Percentiles rank a stretch among this genome's conserved stretches.
Conservation (phyloP, 2,329 filamentous ascomycete genomes). For the Fusarium miscanthi region DNA sequence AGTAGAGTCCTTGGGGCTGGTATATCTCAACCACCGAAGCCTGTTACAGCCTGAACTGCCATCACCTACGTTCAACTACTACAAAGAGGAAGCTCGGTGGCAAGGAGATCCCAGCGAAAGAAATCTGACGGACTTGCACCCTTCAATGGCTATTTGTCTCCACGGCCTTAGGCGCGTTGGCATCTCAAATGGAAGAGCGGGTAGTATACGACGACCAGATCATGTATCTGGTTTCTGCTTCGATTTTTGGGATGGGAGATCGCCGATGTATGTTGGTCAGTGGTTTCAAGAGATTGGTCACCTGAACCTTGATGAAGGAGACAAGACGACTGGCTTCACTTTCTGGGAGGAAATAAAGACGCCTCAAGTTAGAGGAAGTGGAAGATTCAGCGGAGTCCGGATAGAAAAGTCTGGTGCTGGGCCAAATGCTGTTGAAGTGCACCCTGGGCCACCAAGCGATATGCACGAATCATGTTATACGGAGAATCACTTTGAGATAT, state of each 20-base stretch:
- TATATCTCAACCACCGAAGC: too few species aligned
- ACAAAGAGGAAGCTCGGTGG: too few species aligned
- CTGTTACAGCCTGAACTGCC: rapidly evolving
- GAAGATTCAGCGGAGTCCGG: background rate
- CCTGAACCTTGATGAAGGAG: background rate
- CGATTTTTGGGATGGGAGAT: background rate
- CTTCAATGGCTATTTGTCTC: too few species aligned
- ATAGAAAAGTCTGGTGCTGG: background rate
- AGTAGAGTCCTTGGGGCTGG: background rate
- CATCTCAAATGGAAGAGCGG: background rate
- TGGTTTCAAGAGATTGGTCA: background rate
- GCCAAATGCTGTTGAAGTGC: background rate
- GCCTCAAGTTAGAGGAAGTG: too few species aligned
- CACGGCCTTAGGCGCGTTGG: background rate
- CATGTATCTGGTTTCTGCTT: slow-evolving; percentile 9
- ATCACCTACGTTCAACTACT: background rate
- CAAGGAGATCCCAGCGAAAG: too few species aligned
- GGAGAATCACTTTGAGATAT: background rate
- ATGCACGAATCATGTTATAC: background rate
- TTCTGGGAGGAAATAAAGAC: background rate
- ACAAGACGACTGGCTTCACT: background rate
- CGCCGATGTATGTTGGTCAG: background rate
- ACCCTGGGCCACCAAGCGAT: background rate
- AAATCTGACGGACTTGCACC: too few species aligned
- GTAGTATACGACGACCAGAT: background rate